phyloP scores from a whole-genome alignment of 2,329 filamentous ascomycete genomes.

The Davidsoniella neocaledoniae region DNA sequence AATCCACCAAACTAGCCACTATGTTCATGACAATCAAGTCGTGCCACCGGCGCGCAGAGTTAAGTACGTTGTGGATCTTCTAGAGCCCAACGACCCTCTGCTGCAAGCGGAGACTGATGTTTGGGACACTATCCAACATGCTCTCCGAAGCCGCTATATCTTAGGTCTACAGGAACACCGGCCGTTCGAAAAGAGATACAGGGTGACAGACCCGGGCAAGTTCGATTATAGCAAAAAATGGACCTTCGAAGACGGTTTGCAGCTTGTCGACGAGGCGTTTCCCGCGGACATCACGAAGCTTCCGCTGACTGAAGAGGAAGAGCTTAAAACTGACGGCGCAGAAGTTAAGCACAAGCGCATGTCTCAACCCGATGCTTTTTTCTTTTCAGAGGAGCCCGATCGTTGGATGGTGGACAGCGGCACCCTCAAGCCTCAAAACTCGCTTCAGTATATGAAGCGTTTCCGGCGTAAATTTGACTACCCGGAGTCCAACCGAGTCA shows the following conservation, averaged over 20 bases:
- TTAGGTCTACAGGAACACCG: too few relatives aligned
- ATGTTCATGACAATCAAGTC: too few relatives aligned
- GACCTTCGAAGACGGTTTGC: slow-evolving; percentile 6
- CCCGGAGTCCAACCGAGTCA: background rate
- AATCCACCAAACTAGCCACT: too few relatives aligned
- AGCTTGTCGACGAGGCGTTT: background rate
- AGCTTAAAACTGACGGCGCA: background rate
- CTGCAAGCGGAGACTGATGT: background rate
- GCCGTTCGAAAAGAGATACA: too few relatives aligned
- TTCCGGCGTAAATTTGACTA: background rate
- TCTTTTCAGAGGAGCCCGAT: background rate
- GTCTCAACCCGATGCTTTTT: background rate
- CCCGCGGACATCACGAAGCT: background rate
- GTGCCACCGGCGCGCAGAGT: background rate
- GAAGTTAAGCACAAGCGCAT: background rate
- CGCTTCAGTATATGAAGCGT: slow-evolving; percentile 10
- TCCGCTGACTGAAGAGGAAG: slow-evolving; percentile 2
- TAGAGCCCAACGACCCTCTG: background rate
- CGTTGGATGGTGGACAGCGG: background rate
- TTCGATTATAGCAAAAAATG: slow-evolving; percentile 7
- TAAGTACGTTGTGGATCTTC: background rate
- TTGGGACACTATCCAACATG: slow-evolving; percentile 3
- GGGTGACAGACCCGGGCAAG: too few relatives aligned
- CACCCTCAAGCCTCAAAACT: background rate
- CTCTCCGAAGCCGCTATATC: background rate